A percentile compares a stretch with the other conserved stretches of the same genome.
Evolutionary conservation across 495 filamentous ascomycete species (phyloP).

Genomic region (Trichoderma orchidacearum): DNA sequence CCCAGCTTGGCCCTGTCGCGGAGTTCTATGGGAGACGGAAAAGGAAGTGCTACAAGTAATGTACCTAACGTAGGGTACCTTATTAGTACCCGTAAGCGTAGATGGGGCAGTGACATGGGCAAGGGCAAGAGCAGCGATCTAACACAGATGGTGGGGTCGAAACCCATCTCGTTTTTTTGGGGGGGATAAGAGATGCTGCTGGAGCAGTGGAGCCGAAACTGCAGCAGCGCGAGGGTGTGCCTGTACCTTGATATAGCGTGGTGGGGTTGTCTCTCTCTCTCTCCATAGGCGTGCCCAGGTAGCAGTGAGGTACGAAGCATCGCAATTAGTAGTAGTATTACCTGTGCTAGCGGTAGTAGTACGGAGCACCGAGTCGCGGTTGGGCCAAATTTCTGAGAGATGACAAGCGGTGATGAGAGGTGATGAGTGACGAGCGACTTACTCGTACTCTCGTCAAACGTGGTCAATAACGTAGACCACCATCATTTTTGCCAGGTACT

Average conservation of each 20-base stretch:
- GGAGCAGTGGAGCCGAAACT: background rate
- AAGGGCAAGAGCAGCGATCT: background rate
- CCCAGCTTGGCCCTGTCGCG: too few species aligned
- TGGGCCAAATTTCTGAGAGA: background rate
- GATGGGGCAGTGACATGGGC: background rate
- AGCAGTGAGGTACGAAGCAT: too few species aligned
- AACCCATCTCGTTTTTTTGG: background rate
- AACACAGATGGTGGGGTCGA: background rate
- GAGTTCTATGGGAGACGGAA: too few species aligned
- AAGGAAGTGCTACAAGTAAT: background rate
- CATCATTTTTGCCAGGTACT: background rate
- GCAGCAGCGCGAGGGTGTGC: background rate
- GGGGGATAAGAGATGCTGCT: background rate
- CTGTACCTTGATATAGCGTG: background rate
- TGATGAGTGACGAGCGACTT: background rate
- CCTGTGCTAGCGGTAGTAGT: too few species aligned
- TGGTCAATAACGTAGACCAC: too few species aligned
- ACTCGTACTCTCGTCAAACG: too few species aligned
- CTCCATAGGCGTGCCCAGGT: too few species aligned
- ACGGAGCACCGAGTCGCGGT: too few species aligned
- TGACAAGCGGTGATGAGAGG: background rate
- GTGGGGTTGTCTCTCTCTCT: too few species aligned
- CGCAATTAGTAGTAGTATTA: too few species aligned
- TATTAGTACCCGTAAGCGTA: background rate
- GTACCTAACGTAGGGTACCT: too few species aligned